Percentiles rank a stretch among this genome's conserved stretches.
These are phyloP conservation scores for Jacaranda mimosifolia DNA, from an alignment of 257 asterid species.

Conservation along the genomic window DNA sequence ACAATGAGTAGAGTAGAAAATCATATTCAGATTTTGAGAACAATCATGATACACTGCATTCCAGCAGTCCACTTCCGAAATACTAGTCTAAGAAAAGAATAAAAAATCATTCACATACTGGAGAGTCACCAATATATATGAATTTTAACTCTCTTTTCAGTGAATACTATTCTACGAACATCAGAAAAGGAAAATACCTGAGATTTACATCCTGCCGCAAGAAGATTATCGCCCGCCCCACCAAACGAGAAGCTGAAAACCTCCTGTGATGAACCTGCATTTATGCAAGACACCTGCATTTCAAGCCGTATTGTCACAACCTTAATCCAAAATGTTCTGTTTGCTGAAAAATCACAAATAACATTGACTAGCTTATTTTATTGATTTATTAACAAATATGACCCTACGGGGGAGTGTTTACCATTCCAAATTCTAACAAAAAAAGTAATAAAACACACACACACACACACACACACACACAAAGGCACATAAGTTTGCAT, in stretches of 20 bases:
- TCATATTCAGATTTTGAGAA: neutral
- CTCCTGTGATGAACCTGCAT: constrained; percentile 72
- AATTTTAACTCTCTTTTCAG: neutral
- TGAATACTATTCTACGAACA: neutral
- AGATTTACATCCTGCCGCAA: constrained; percentile 82
- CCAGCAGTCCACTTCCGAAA: neutral
- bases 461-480: too few relatives aligned
- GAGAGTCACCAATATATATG: neutral
- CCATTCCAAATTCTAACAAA: neutral
- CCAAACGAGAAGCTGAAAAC: constrained; percentile 93
- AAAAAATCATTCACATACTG: neutral
- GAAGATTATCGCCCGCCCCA: constrained; percentile 75
- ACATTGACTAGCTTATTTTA: neutral
- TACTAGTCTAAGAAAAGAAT: neutral
- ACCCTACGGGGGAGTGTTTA: neutral
- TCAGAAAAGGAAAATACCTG: constrained; percentile 54
- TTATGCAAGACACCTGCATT: constrained; percentile 74
- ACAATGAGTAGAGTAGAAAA: neutral
- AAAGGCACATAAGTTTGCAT: constrained; percentile 9
- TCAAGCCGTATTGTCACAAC: constrained; percentile 25
- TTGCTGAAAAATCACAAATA: neutral
- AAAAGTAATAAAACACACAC: neutral
- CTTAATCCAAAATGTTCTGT: neutral
- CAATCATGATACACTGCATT: neutral
- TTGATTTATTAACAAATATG: neutral